Conservation (phyloP, 2,329 filamentous ascomycete genomes). For the Sporothrix inflata region DNA sequence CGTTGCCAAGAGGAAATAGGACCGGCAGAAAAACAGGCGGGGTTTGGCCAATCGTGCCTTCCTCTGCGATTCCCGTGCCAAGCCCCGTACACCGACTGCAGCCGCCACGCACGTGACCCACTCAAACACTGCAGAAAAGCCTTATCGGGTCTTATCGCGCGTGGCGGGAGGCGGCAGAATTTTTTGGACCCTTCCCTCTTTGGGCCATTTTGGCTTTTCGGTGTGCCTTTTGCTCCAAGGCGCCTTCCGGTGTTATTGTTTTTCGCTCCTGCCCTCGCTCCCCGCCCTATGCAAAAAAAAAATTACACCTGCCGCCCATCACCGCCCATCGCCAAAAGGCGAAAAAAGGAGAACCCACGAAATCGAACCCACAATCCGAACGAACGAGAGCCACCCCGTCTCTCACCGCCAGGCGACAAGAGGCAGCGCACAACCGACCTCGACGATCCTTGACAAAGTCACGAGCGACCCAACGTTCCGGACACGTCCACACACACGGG, state of each 20-base stretch:
- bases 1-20: conserved; percentile 25
- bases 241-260: conserved; percentile 21
- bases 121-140: not conserved
- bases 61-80: not conserved
- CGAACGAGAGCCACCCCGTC: conserved; percentile 17
- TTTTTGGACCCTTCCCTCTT: conserved; percentile 27
- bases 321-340: conserved; percentile 30
- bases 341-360: conserved; percentile 21
- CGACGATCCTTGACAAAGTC: not conserved
- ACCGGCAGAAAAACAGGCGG: conserved; percentile 31
- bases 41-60: conserved; percentile 23
- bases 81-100: conserved; percentile 23
- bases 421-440: not conserved
- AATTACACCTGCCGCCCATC: conserved; percentile 29
- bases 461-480: not conserved
- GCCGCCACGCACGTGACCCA: conserved; percentile 10
- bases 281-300: conserved; percentile 27
- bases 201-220: conserved; percentile 26
- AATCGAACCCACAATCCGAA: conserved; percentile 26
- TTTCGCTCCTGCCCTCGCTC: conserved; percentile 29
- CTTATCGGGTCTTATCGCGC: conserved; percentile 31
- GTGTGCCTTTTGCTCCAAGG: conserved; percentile 6
- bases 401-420: conserved; percentile 26
- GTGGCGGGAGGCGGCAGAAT: conserved; percentile 34
- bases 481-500: not conserved